Evolutionary conservation across 1,284 basidiomycete genomes (phyloP), one percentile per base, ranked within the genome.

Genomic region (Ustilago lituana): DNA sequence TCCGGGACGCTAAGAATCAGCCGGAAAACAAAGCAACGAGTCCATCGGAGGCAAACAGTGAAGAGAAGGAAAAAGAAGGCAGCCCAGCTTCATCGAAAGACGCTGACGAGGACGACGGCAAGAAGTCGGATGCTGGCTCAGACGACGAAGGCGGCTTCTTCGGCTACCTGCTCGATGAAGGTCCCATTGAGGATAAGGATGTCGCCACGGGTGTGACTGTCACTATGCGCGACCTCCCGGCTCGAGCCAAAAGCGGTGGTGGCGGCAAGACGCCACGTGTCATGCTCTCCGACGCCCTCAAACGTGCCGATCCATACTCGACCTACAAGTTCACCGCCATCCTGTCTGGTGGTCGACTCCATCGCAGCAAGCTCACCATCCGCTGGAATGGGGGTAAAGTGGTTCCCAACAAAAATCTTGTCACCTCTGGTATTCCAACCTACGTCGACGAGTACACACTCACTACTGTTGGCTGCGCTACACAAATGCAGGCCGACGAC

Each of bases 401-500:
- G 40, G 72, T 71, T 12, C 58, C 73, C n/a, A 60, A 65, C 60
- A 64, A 63, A 57, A 63, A 62, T 36, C 58, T 88, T 67, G 86
- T 92, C 47, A 63, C 41, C 26, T 52, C 49, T n/a, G 61, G 64
- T 15, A 33, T 54, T 5, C 69, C 69, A 24, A 59, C 48, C 29
- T 86, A 86, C 65, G 83, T 85, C 20, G 87, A 89, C 54, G 87
- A 89, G 45, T 95, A 91, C 89, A 82, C 82, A 15, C 97, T 98
- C 92, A 88, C 90, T 2, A 89, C 92, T 58, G 84, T 92, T 35
- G 94, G 91, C 4, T 97, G 95, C 78, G 85, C 87, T 38, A 87
- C 91, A 61, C 86, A 88, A 55, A 79, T 80, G 0, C 92, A 98
- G 78, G 93, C 95, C 4, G 92, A 94, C 78, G 90, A 98, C 76